Evolutionary conservation across 1,284 basidiomycete genomes (phyloP).

Genomic region (Leccinum fallax): DNA sequence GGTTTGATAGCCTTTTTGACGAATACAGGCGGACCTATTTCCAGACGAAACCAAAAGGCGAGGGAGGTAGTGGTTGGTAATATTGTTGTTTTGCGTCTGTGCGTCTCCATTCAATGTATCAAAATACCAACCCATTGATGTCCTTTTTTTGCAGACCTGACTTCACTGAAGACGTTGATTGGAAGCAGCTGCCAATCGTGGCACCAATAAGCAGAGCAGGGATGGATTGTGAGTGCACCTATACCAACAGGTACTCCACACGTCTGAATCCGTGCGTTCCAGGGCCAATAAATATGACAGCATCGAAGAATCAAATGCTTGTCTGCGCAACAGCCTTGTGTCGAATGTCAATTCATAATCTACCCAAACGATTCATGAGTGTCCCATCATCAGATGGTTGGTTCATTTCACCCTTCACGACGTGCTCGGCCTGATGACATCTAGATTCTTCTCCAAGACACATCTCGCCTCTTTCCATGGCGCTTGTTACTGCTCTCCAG

Average conservation of each 20-base stretch:
- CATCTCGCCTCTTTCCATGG: slow-evolving; percentile 34
- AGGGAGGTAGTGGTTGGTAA: slow-evolving; percentile 53
- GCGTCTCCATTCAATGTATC: slow-evolving; percentile 21
- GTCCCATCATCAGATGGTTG: slow-evolving; percentile 26
- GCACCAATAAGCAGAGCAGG: slow-evolving; percentile 45
- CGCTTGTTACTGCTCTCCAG: slow-evolving; percentile 47
- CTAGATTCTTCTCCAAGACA: slow-evolving; percentile 16
- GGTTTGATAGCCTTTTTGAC: slow-evolving; percentile 47
- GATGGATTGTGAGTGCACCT: slow-evolving; percentile 46
- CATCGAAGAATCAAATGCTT: slow-evolving; percentile 61
- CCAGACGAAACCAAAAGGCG: slow-evolving; percentile 34
- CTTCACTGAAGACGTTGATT: slow-evolving; percentile 52
- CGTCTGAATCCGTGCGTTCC: slow-evolving; percentile 1
- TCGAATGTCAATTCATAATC: slow-evolving; percentile 47
- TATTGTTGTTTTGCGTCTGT: slow-evolving; percentile 57
- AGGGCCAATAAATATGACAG: slow-evolving; percentile 52
- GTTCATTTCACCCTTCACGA: neutral
- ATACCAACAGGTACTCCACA: neutral
- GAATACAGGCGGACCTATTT: slow-evolving; percentile 44
- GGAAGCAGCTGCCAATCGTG: slow-evolving; percentile 50
- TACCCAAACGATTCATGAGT: slow-evolving; percentile 43
- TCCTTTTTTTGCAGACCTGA: slow-evolving; percentile 46
- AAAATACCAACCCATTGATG: slow-evolving; percentile 6
- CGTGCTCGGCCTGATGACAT: slow-evolving; percentile 15
- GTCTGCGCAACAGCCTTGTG: slow-evolving; percentile 51